Percentiles rank a stretch among this genome's conserved stretches.
These are phyloP conservation scores for Aurinia saxatilis DNA, from an alignment of 345 rosid species.

Conservation along the genomic window DNA sequence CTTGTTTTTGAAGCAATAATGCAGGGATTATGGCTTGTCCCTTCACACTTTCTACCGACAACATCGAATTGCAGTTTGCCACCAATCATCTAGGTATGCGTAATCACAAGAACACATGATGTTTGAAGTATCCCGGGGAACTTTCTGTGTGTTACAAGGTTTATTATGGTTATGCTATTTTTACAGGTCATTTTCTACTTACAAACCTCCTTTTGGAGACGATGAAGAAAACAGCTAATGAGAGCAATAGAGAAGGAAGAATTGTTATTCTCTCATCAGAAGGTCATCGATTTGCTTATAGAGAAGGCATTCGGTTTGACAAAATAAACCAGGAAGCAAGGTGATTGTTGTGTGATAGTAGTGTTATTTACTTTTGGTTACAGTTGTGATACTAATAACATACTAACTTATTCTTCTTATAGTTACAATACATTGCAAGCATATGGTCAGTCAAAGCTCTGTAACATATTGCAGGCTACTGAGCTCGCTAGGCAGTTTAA, in stretches of 20 bases:
- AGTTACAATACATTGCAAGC: slow-evolving; percentile 50
- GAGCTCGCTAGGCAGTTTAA: slow-evolving; percentile 68
- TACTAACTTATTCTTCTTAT: background rate
- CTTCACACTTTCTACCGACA: slow-evolving; percentile 43
- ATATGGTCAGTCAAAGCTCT: slow-evolving; percentile 76
- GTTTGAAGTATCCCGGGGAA: background rate
- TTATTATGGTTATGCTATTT: background rate
- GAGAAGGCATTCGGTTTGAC: slow-evolving; percentile 57
- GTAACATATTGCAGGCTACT: slow-evolving; percentile 71
- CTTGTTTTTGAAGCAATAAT: slow-evolving; percentile 41
- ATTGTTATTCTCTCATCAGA: slow-evolving; percentile 62
- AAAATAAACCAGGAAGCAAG: slow-evolving; percentile 53
- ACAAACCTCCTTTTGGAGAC: slow-evolving; percentile 58
- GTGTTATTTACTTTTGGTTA: background rate
- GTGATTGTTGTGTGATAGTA: slow-evolving; percentile 29
- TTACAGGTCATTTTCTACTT: slow-evolving; percentile 72
- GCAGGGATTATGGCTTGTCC: slow-evolving; percentile 66
- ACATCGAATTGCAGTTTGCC: slow-evolving; percentile 50
- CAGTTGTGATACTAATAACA: background rate
- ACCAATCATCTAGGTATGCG: slow-evolving; percentile 55
- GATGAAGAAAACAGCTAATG: slow-evolving; percentile 59
- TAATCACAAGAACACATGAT: background rate
- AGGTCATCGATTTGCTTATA: slow-evolving; percentile 47
- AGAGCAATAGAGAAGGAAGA: slow-evolving; percentile 64
- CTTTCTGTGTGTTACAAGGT: background rate